These are phyloP conservation scores for Ustilago shanxiensis DNA, from an alignment of 1,284 basidiomycete species.

Conservation along the genomic window DNA sequence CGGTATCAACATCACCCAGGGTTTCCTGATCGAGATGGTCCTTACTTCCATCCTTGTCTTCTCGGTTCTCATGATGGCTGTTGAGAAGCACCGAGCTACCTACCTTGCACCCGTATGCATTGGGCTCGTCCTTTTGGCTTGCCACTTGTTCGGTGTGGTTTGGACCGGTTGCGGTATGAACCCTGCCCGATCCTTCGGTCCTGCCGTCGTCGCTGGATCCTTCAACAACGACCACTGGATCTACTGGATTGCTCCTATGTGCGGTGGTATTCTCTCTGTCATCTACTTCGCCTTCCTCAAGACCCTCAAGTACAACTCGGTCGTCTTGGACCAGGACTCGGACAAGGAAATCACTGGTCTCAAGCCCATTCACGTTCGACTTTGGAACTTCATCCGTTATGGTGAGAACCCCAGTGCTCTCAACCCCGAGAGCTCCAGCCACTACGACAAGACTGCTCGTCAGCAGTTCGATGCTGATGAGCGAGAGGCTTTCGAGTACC, in stretches of 20 bases:
- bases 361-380: slow-evolving; percentile 40
- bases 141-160: slow-evolving; percentile 37
- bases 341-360: slow-evolving; percentile 50
- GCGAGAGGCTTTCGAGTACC: slow-evolving; percentile 20
- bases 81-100: slow-evolving; percentile 75
- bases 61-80: slow-evolving; percentile 56
- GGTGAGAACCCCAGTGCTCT: slow-evolving; percentile 36
- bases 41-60: slow-evolving; percentile 42
- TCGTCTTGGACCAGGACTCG: slow-evolving; percentile 51
- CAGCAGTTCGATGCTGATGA: slow-evolving; percentile 31
- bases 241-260: slow-evolving; percentile 53
- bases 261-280: slow-evolving; percentile 30
- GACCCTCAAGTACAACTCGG: slow-evolving; percentile 47
- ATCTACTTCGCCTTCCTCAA: slow-evolving; percentile 39
- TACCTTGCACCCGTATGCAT: slow-evolving; percentile 82
- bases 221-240: slow-evolving; percentile 56
- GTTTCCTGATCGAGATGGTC: slow-evolving; percentile 53
- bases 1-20: slow-evolving; percentile 43
- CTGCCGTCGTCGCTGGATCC: slow-evolving; percentile 73
- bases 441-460: slow-evolving; percentile 39
- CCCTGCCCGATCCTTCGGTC: slow-evolving; percentile 81
- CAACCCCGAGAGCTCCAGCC: slow-evolving; percentile 34
- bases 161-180: slow-evolving; percentile 76
- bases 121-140: slow-evolving; percentile 70
- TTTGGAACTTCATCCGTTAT: slow-evolving; percentile 39